Evolutionary conservation across 768 basidiomycete genomes (phyloP), one percentile per base, ranked within the genome.

Genomic region (Xerocomus spinulosus): DNA sequence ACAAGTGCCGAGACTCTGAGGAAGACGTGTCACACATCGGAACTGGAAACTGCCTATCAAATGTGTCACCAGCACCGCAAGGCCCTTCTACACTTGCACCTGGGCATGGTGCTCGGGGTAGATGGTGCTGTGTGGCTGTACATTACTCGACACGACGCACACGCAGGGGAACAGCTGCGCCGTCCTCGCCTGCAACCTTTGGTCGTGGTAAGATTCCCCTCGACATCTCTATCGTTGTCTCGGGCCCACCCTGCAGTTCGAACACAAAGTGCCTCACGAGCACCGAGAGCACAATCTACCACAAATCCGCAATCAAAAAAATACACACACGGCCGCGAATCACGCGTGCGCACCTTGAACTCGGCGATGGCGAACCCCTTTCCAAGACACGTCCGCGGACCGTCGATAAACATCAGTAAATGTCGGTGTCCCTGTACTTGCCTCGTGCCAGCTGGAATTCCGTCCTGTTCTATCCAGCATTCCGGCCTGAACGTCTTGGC

Each of bases 401-500:
- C 79, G 55, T 79, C 77, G 10, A 71, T 64, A 51, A 81, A 81
- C 0, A 76, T 75, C 21, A 79, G 59, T 10, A 79, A 57, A 53
- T 80, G 78, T 1, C 72, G 68, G 50, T 79, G 67, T 12, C 78
- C 80, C 53, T 73, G 72, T 2, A 78, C 63, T 23, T 72, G 70
- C 29, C 70, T 72, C 0, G 72, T 69, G n/a, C 48, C 43, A 21
- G 37, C 44, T 1, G 55, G 52, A 26, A 53, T 55, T 2, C 62
- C 60, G 8, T 63, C 62, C 7, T 62, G 59, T 7, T 59, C 57
- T 4, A 86, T 66, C 85, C 85, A 87, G 8, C 84, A 68, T 44
- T 80, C 79, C 0, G 84, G 85, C 33, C 73, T 68, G 59, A 81
- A 87, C 38, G 73, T 72, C 20, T 73, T 70, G 1, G 81, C 74